Conservation (phyloP, 2,329 filamentous ascomycete species). For the Fusarium papillatum region DNA sequence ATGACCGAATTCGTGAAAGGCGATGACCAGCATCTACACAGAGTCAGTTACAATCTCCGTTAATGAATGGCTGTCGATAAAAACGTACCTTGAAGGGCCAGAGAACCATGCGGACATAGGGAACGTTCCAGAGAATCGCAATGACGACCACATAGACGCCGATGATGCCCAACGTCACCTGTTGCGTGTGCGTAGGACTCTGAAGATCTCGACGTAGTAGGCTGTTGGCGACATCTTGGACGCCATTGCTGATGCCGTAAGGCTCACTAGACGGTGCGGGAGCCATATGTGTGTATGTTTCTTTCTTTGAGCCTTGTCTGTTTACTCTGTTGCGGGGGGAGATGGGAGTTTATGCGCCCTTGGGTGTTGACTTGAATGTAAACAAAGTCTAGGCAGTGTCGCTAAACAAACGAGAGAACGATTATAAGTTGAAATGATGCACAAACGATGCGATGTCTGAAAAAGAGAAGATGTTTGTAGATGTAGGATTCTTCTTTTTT, state of each 20-base stretch:
- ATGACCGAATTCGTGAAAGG: conserved; percentile 86
- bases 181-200: conserved; percentile 76
- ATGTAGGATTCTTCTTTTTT: neutral
- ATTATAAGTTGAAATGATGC: neutral
- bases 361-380: neutral
- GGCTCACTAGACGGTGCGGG: conserved; percentile 30
- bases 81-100: conserved; percentile 83
- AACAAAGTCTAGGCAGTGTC: neutral
- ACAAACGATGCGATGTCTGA: too few species aligned
- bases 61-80: neutral
- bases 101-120: conserved; percentile 79
- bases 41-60: conserved; percentile 11
- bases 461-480: neutral
- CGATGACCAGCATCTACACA: conserved; percentile 82
- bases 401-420: conserved; percentile 8
- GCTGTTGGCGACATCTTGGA: conserved; percentile 21
- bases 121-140: conserved; percentile 83
- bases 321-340: neutral
- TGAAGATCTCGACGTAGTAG: conserved; percentile 66
- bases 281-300: conserved; percentile 26
- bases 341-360: neutral
- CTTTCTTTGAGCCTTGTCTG: neutral
- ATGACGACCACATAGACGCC: conserved; percentile 80
- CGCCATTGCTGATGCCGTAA: conserved; percentile 27
- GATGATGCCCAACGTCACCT: conserved; percentile 79